These are phyloP conservation scores for Cicer bijugum DNA, from an alignment of 306 rosid species.

Conservation along the genomic window DNA sequence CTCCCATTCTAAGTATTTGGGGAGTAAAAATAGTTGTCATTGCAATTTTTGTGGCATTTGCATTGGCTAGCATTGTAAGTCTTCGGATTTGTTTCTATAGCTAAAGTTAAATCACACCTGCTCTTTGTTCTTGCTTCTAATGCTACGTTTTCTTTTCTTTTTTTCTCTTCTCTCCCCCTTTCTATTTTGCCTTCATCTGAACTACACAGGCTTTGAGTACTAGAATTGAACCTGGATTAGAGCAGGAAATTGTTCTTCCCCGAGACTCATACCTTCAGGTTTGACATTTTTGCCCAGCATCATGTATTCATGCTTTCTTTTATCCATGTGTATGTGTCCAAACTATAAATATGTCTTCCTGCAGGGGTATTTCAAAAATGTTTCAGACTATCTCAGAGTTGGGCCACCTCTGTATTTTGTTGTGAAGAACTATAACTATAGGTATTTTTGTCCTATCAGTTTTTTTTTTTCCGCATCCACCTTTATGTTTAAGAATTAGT, in stretches of 20 bases:
- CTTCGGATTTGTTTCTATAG: constrained; percentile 22
- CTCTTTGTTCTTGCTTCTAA: constrained; percentile 37
- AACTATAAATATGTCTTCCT: constrained; percentile 43
- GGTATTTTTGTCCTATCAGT: constrained; percentile 54
- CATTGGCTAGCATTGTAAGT: constrained; percentile 96
- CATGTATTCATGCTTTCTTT: constrained; percentile 29
- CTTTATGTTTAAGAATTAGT: constrained; percentile 27
- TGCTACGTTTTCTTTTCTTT: constrained; percentile 16
- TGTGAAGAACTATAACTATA: constrained; percentile 92
- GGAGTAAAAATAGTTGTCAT: constrained; percentile 81
- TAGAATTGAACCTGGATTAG: constrained; percentile 94
- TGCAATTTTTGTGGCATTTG: constrained; percentile 68
- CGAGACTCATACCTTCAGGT: constrained; percentile 98
- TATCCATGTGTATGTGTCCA: constrained; percentile 34
- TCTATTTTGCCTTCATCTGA: constrained; percentile 39
- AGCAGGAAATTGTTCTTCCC: constrained; percentile 95
- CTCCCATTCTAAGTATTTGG: constrained; percentile 90
- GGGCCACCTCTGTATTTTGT: constrained; percentile 97
- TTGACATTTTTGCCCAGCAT: constrained; percentile 40
- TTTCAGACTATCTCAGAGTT: constrained; percentile 86
- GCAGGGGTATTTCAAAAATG: constrained; percentile 93
- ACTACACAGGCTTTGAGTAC: constrained; percentile 79
- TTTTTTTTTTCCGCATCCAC: constrained; percentile 5
- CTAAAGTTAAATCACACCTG: constrained; percentile 36
- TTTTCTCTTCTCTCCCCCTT: background rate